Base-by-base conservation (phyloP, 169 alveolate species). In the Amoebophrya sp. region DNA sequence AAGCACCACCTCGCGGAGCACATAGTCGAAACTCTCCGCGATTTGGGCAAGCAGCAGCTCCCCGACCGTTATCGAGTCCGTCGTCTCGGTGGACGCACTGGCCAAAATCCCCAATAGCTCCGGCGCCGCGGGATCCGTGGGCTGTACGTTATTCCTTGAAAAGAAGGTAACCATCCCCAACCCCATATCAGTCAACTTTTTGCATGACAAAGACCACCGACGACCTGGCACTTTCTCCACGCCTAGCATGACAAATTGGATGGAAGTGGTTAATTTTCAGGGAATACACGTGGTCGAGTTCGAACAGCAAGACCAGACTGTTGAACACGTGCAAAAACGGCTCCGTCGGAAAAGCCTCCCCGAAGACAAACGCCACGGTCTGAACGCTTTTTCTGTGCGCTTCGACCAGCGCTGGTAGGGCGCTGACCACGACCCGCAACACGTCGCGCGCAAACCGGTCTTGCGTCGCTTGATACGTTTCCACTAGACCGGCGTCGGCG, bases 271-370 rank as follows among this genome's bases (percentile, higher is more conserved):
- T n/a, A n/a, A n/a, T n/a, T n/a, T n/a, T n/a, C n/a, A 47, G 66
- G 66, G 18, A 18, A 47, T 18, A 47, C 66, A 18, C 66, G 66
- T 18, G 29, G 7, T 47, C 66, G 18, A 47, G 66, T 18, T 18
- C 66, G 66, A 47, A 47, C 66, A 47, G 29, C 39, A 66, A 25
- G 35, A 66, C 35, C 39, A 66, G 0, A 3, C 32, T 25, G 35
- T 66, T 66, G 83, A 66, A 66, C 7, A 66, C 83, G 35, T 66
- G 83, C 29, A 66, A 25, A 66, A 66, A 66, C 83, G 83, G 83
- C 83, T 7, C 32, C 35, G 32, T 66, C 7, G 83, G 35, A 25
- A 12, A 7, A 25, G 2, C 35, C 39, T 66, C 83, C 32, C 18
- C 83, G 83, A 66, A 66, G 32, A 66, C 35, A 1, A 66, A 7